Base-by-base conservation (phyloP, 1,284 basidiomycete genomes). In the Boletus sp. region DNA sequence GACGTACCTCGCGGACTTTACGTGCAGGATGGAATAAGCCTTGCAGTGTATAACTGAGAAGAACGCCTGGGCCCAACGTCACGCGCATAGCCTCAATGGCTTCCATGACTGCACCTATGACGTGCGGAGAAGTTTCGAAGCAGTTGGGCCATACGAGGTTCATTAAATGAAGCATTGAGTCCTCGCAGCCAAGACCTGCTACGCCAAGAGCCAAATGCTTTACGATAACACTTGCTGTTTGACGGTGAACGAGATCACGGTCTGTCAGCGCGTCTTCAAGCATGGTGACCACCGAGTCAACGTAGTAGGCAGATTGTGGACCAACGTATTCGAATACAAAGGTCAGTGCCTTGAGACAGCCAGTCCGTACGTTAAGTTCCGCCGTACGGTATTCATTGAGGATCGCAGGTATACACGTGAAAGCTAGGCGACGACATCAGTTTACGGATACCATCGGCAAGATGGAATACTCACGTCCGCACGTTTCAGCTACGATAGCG, bases 321-420 rank as follows among this genome's bases (percentile, higher is more conserved):
- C 96, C 96, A 60, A 99, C 95, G 64, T 99, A 99, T 76, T 99
- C 96, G 65, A 99, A 99, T 51, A 99, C 88, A 77, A 97, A 99
- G 5, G 94, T 94, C 23, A 99, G 78, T 1, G 96, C 94, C 69
- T 99, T 99, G 54, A 99, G 77, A 81, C 95, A 99, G 53, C 96
- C 96, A n/a, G 95, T 99, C 46, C 96, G 88, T 37, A 99, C 96
- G 68, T 99, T 99, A 53, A 99, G 79, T 66, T 99, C 96, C 1
- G 91, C 91, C 2, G 95, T 99, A 43, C 95, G 88, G 70, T 99
- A 99, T 68, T 99, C 96, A 72, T 98, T 98, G 37, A 99, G 78
- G 60, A 99, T 97, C 26, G 96, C 96, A 4, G 96, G 96, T 53
- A 99, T 96, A 70, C 94, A 98, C 0, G 95, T 99, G 78, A 99